These are phyloP conservation scores for Lipomyces kockii DNA, from an alignment of 805 yeast species.

Conservation along the genomic window DNA sequence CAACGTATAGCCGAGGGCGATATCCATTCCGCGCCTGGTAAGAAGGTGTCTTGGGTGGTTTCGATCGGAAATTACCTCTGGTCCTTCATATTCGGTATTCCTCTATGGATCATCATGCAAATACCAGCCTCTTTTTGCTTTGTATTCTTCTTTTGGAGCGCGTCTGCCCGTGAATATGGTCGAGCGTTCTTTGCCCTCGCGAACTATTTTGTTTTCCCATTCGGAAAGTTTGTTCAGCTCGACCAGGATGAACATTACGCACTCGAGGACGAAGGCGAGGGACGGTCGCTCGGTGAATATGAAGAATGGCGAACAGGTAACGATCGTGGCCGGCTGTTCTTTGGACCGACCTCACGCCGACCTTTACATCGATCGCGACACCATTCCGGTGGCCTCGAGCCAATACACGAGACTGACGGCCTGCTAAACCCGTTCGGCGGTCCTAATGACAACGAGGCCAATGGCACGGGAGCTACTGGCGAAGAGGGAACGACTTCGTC, in stretches of 20 bases:
- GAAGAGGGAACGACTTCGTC: neutral
- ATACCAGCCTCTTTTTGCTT: constrained; percentile 36
- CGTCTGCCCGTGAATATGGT: constrained; percentile 65
- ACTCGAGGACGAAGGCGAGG: constrained; percentile 86
- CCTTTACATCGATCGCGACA: constrained; percentile 23
- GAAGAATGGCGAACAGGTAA: constrained; percentile 73
- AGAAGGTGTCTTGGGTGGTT: constrained; percentile 64
- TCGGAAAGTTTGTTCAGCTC: constrained; percentile 85
- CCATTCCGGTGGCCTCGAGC: constrained; percentile 21
- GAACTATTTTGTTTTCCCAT: constrained; percentile 77
- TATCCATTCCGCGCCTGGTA: constrained; percentile 73
- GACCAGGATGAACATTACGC: constrained; percentile 78
- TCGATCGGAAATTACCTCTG: constrained; percentile 71
- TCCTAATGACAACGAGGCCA: constrained; percentile 25
- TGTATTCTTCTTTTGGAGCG: constrained; percentile 48
- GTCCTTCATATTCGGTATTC: constrained; percentile 72
- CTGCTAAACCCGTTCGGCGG: constrained; percentile 29
- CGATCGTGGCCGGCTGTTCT: constrained; percentile 76
- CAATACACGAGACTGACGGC: constrained; percentile 29
- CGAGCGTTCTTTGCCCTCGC: constrained; percentile 65
- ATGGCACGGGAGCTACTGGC: neutral
- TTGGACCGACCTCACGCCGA: constrained; percentile 57
- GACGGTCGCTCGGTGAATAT: constrained; percentile 78
- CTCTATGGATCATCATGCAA: constrained; percentile 59
- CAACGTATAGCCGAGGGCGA: constrained; percentile 90